Conservation (phyloP, 2,329 filamentous ascomycete genomes). For the Cladophialophora bantiana region DNA sequence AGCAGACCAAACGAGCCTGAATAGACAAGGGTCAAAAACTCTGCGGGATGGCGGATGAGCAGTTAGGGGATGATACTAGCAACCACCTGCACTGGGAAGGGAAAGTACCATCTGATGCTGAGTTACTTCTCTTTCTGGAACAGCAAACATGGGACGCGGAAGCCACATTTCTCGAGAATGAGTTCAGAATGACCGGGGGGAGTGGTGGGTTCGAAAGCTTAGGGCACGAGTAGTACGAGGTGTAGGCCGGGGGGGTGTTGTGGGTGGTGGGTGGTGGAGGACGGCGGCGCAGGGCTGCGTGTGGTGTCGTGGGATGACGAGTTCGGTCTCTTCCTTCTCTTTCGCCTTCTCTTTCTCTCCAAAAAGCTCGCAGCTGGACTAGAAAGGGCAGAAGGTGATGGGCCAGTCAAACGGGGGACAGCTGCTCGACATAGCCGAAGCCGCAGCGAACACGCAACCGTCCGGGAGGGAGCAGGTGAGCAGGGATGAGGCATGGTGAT, state of each 20-base stretch:
- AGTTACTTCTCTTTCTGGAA: constrained; percentile 25
- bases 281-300: constrained; percentile 2
- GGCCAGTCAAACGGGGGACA: constrained; percentile 5
- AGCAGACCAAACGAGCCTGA: constrained; percentile 5
- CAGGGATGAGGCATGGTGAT: background rate
- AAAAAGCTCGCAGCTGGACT: background rate
- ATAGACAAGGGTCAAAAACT: constrained; percentile 13
- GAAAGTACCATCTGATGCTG: constrained; percentile 13
- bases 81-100: constrained; percentile 10
- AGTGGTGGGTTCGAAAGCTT: constrained; percentile 2
- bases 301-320: constrained; percentile 14
- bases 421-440: constrained; percentile 10
- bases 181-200: constrained; percentile 4
- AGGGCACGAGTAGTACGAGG: background rate
- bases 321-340: background rate
- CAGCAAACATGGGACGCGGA: constrained; percentile 4
- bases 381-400: constrained; percentile 15
- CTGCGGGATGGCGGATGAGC: constrained; percentile 16
- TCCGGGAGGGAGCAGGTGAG: constrained; percentile 7
- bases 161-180: constrained; percentile 9
- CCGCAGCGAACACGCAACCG: constrained; percentile 14
- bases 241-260: background rate
- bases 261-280: background rate
- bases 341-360: background rate
- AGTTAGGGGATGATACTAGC: constrained; percentile 12